Evolutionary conservation across 108 stramenopile genomes (phyloP).

Genomic region (Mayamaea pseudoterrestris): DNA sequence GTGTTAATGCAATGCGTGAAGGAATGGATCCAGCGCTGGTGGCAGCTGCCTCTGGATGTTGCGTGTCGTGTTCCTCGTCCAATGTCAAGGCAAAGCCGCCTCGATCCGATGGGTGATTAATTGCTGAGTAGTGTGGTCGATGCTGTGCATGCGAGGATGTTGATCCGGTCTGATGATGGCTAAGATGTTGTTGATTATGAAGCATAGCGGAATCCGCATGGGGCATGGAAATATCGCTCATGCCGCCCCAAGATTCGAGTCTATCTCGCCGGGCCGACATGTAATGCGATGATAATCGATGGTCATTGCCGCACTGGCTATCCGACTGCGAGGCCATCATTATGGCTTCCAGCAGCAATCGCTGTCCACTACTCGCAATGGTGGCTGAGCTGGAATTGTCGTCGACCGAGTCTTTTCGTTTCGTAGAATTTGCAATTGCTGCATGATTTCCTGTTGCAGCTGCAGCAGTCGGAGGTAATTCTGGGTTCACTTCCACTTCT

Average conservation of each 20-base stretch:
- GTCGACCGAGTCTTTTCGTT: conserved; percentile 4
- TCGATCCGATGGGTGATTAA: conserved; percentile 47
- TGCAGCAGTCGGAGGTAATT: neutral
- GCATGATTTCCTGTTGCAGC: neutral
- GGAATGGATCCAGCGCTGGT: neutral
- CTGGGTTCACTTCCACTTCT: conserved; percentile 15
- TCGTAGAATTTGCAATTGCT: conserved; percentile 8
- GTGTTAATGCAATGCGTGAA: conserved; percentile 13
- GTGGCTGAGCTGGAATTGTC: conserved; percentile 12
- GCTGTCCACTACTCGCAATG: conserved; percentile 18
- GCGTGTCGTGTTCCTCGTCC: neutral
- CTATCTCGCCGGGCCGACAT: conserved; percentile 25
- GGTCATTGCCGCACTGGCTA: conserved; percentile 7
- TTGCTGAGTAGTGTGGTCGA: neutral
- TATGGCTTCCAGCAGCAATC: conserved; percentile 38
- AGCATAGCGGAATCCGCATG: no score
- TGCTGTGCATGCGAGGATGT: conserved; percentile 11
- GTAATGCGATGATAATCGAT: conserved; percentile 3
- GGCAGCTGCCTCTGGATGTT: no score
- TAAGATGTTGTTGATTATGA: no score
- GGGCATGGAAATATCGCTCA: conserved; percentile 61
- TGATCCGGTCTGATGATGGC: conserved; percentile 4
- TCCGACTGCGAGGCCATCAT: conserved; percentile 3
- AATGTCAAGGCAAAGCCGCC: conserved; percentile 24
- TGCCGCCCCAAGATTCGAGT: conserved; percentile 78